Percentiles rank a stretch among this genome's conserved stretches.
These are phyloP conservation scores for Endoconidiophora laricicola DNA, from an alignment of 2,329 filamentous ascomycete genomes.

Conservation along the genomic window DNA sequence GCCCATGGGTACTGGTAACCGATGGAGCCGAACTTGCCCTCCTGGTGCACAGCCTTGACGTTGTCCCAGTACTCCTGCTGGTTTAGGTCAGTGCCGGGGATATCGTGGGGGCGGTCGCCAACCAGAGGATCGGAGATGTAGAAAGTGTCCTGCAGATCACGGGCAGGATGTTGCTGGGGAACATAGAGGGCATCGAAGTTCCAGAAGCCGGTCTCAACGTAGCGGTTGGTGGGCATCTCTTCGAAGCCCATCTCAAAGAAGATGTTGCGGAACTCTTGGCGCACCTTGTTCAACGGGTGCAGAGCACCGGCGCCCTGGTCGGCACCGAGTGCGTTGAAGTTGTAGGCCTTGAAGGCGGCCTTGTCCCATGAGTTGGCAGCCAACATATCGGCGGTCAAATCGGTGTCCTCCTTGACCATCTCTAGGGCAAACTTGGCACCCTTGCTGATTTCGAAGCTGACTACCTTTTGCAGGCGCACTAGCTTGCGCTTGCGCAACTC, in stretches of 20 bases:
- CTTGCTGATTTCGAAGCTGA: conserved; percentile 70
- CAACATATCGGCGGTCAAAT: conserved; percentile 88
- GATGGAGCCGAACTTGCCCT: conserved; percentile 84
- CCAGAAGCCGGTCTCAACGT: conserved; percentile 96
- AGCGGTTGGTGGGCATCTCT: conserved; percentile 91
- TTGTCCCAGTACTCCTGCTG: conserved; percentile 73
- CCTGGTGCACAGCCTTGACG: conserved; percentile 71
- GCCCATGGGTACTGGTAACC: conserved; percentile 94
- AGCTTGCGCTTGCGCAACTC: conserved; percentile 91
- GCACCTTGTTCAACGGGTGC: conserved; percentile 78
- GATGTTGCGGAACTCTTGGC: conserved; percentile 88
- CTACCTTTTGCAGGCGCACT: conserved; percentile 64
- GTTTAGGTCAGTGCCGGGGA: conserved; percentile 34
- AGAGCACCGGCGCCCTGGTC: conserved; percentile 44
- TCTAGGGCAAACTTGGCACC: conserved; percentile 77
- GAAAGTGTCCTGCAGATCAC: conserved; percentile 95
- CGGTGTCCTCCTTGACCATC: conserved; percentile 84
- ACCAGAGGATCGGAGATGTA: conserved; percentile 80
- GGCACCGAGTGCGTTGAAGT: conserved; percentile 55
- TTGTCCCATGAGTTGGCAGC: conserved; percentile 80
- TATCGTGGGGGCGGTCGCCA: conserved; percentile 51
- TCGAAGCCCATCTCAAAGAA: conserved; percentile 99
- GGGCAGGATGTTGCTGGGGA: conserved; percentile 91
- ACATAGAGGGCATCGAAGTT: conserved; percentile 97
- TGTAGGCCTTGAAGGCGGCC: conserved; percentile 63